Base-by-base conservation (phyloP, 768 basidiomycete genomes). In the Mycena leptocephala region DNA sequence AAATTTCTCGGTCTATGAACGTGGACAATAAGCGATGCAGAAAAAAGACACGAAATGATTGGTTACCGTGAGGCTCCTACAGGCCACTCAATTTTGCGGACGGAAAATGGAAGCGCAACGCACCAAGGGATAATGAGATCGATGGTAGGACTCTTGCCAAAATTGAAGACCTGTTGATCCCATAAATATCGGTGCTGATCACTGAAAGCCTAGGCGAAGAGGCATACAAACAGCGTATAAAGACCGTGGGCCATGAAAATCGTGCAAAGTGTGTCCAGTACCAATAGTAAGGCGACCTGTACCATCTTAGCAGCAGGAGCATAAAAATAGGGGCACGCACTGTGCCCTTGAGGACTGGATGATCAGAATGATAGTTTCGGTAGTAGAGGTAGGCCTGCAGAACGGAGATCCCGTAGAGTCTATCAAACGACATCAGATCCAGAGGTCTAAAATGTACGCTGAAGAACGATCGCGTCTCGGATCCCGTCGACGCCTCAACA, bases 51-150 rank as follows among this genome's bases (percentile, higher is more conserved):
- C 13, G n/a, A 26, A 22, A 28, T 18, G 30, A 13, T 28, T 16
- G 20, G 59, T 32, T 26, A 76, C 75, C 55, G 75, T 68, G 58
- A 72, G 68, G 51, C 75, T 76, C 75, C 75, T 76, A 64, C 1
- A 33, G 22, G 9, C 46, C 8, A 20, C 8, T 71, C 39, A 65
- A 56, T 48, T 43, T 22, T 6, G 10, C 18, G 16, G 18, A 6
- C 11, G 24, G 4, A 22, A 26, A 18, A 37, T 0, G 22, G 37
- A 35, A 22, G 62, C 5, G 20, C 30, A 11, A 67, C 61, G 46
- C 35, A 76, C 75, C 75, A 76, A n/a, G 75, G 71, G 32, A 76
- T 76, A n/a, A 68, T 69, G 22, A 72, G 58, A 56, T 76, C 70
- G 8, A 76, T 39, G 2, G 70, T 62, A 2, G 75, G 75, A 39